These are phyloP conservation scores for Trypanosoma lewisi DNA, from an alignment of 208 protist genomes.

Conservation along the genomic window DNA sequence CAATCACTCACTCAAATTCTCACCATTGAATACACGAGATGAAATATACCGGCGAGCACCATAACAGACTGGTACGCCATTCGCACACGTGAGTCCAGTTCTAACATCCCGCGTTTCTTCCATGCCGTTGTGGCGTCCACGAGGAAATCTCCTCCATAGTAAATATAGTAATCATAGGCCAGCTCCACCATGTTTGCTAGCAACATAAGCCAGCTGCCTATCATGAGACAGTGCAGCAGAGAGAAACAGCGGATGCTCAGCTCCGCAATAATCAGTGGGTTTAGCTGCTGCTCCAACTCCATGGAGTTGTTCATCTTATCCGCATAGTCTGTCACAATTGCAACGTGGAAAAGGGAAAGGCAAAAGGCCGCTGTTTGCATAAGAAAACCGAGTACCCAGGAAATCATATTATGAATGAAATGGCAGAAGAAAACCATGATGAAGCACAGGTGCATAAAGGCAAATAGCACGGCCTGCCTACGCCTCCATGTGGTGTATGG, in stretches of 20 bases:
- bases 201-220: constrained; percentile 31
- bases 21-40: constrained; percentile 33
- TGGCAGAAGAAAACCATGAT: constrained; percentile 40
- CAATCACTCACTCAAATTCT: not conserved
- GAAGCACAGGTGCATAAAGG: constrained; percentile 54
- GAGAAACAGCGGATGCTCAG: constrained; percentile 56
- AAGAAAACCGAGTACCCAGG: constrained; percentile 49
- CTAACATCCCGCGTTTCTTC: constrained; percentile 43
- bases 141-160: constrained; percentile 37
- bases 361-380: constrained; percentile 44
- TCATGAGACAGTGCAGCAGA: constrained; percentile 41
- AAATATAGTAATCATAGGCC: constrained; percentile 48
- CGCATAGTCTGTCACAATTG: constrained; percentile 45
- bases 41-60: constrained; percentile 25
- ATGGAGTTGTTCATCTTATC: constrained; percentile 55
- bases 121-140: constrained; percentile 69
- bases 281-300: constrained; percentile 53
- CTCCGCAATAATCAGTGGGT: constrained; percentile 51
- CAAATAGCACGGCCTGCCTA: constrained; percentile 43
- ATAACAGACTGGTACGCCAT: constrained; percentile 39
- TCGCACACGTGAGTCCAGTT: constrained; percentile 43
- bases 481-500: constrained; percentile 32
- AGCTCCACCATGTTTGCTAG: constrained; percentile 46
- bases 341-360: constrained; percentile 41
- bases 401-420: constrained; percentile 31